Conservation (phyloP, 805 yeast species). For the Nakazawaea wickerhamii region DNA sequence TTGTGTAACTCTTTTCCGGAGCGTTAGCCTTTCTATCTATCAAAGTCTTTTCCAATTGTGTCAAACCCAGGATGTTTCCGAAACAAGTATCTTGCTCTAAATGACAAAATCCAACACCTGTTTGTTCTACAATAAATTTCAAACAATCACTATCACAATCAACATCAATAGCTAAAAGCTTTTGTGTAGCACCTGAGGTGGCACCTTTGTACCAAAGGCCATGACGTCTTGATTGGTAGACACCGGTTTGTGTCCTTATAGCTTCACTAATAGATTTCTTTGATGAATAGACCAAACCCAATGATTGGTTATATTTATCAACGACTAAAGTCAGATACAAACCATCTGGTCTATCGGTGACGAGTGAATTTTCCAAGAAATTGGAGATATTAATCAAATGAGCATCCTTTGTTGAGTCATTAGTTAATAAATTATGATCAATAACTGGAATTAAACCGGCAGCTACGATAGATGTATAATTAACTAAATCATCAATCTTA, state of each 20-base stretch:
- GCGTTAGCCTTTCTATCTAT: conserved; percentile 58
- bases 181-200: conserved; percentile 94
- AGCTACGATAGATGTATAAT: conserved; percentile 22
- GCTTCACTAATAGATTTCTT: conserved; percentile 77
- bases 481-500: conserved; percentile 14
- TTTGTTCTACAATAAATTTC: conserved; percentile 79
- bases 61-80: conserved; percentile 62
- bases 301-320: conserved; percentile 59
- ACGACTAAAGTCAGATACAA: conserved; percentile 80
- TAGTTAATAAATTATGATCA: conserved; percentile 24
- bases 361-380: conserved; percentile 45
- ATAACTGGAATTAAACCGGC: conserved; percentile 33
- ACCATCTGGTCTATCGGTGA: conserved; percentile 84
- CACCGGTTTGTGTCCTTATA: conserved; percentile 76
- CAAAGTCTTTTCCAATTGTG: conserved; percentile 63
- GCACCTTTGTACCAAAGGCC: conserved; percentile 96
- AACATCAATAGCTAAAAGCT: conserved; percentile 53
- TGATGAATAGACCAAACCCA: conserved; percentile 92
- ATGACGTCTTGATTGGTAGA: conserved; percentile 86
- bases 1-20: conserved; percentile 93
- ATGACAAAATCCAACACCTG: conserved; percentile 92
- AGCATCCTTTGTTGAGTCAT: conserved; percentile 23
- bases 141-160: conserved; percentile 95
- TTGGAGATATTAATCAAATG: conserved; percentile 32
- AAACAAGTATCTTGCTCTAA: conserved; percentile 78